A percentile compares a stretch with the other conserved stretches of the same genome.
Evolutionary conservation across 1,139 yeast species (phyloP).

Genomic region (Zygosaccharomyces pseudobailii): DNA sequence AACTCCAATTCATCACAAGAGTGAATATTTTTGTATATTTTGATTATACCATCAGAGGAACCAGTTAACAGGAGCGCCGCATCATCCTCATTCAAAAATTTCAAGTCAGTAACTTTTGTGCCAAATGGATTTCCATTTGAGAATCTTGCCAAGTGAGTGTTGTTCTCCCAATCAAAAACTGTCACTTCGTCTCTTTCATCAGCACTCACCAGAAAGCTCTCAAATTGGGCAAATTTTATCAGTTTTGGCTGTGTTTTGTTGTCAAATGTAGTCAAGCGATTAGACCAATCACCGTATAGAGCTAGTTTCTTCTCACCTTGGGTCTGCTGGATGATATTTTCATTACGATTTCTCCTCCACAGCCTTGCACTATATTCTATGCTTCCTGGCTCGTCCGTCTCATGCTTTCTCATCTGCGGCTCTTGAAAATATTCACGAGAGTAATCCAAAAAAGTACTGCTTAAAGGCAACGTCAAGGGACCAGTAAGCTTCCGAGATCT

Average conservation of each 20-base stretch:
- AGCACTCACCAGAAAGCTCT: slow-evolving; percentile 70
- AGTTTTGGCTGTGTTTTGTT: slow-evolving; percentile 77
- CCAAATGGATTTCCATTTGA: slow-evolving; percentile 85
- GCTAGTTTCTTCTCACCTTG: slow-evolving; percentile 87
- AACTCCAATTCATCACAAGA: slow-evolving; percentile 51
- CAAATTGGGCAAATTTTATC: slow-evolving; percentile 84
- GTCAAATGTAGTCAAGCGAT: slow-evolving; percentile 55
- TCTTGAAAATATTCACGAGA: slow-evolving; percentile 93
- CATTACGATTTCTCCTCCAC: slow-evolving; percentile 91
- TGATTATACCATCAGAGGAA: slow-evolving; percentile 88
- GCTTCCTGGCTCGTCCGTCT: slow-evolving; percentile 90
- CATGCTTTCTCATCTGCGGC: slow-evolving; percentile 87
- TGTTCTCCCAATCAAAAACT: slow-evolving; percentile 83
- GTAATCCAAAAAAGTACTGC: slow-evolving; percentile 79
- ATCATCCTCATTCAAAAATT: slow-evolving; percentile 89
- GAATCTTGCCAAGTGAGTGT: slow-evolving; percentile 56
- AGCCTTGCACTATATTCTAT: slow-evolving; percentile 74
- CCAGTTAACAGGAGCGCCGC: slow-evolving; percentile 80
- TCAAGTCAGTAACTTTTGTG: slow-evolving; percentile 80
- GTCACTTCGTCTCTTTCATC: slow-evolving; percentile 83
- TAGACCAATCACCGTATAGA: slow-evolving; percentile 80
- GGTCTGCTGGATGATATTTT: slow-evolving; percentile 76
- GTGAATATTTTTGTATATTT: slow-evolving; percentile 76
- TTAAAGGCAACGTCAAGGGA: slow-evolving; percentile 52
- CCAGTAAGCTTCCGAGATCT: slow-evolving; percentile 38